A percentile compares a stretch with the other conserved stretches of the same genome.
Conservation (phyloP, 2,329 filamentous ascomycete species). For the Trichoderma sp. region DNA sequence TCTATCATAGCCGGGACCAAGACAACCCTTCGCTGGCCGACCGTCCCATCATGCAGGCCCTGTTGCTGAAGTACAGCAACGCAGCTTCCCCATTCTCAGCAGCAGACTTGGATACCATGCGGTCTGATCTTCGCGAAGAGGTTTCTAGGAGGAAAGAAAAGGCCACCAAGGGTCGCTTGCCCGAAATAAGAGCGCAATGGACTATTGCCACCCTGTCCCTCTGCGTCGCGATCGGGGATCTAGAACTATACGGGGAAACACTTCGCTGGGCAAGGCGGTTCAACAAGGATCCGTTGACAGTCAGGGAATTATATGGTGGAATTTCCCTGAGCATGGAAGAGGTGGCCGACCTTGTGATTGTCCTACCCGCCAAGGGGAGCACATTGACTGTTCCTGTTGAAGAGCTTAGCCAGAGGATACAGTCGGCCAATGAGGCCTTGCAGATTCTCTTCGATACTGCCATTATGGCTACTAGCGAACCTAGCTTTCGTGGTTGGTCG, state of each 20-base stretch:
- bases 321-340: slow-evolving; percentile 22
- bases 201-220: slow-evolving; percentile 28
- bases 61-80: background rate
- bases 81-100: background rate
- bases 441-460: background rate
- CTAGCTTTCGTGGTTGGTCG: background rate
- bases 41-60: background rate
- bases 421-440: background rate
- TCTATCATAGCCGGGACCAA: background rate
- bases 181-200: slow-evolving; percentile 27
- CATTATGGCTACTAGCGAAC: background rate
- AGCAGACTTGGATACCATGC: background rate
- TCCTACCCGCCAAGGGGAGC: background rate
- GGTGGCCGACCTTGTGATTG: slow-evolving; percentile 19
- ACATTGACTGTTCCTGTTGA: background rate
- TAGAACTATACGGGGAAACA: slow-evolving; percentile 25
- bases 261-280: slow-evolving; percentile 31
- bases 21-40: background rate
- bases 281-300: slow-evolving; percentile 27
- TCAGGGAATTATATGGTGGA: slow-evolving; percentile 22
- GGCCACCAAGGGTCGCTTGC: slow-evolving; percentile 25
- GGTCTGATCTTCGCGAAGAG: slow-evolving; percentile 15
- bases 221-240: slow-evolving; percentile 27
- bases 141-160: slow-evolving; percentile 24
- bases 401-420: background rate